phyloP scores from a whole-genome alignment of 257 asterid species.

The Paraleonurus japonicus region DNA sequence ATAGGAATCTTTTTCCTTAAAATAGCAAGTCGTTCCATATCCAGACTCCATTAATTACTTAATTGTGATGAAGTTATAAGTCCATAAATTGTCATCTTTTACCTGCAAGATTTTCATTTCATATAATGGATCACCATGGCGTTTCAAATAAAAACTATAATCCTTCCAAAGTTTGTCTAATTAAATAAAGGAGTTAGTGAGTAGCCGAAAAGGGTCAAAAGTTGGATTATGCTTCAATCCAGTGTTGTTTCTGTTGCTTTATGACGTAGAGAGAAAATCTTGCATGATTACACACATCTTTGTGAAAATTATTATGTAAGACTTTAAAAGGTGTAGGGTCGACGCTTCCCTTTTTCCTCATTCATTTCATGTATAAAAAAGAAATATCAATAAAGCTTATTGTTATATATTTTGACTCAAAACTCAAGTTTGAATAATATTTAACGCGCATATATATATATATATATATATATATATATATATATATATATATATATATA shows the following conservation, averaged over 20 bases:
- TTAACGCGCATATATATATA: not conserved
- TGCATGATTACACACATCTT: constrained; percentile 36
- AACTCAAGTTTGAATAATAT: not conserved
- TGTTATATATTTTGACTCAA: not conserved
- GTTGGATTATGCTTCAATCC: constrained; percentile 36
- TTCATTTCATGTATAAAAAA: not conserved
- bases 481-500: not conserved
- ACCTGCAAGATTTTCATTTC: not conserved
- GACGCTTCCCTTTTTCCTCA: constrained; percentile 22
- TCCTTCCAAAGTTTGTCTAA: not conserved
- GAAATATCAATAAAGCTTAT: constrained; percentile 1
- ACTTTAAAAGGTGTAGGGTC: constrained; percentile 66
- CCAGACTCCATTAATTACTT: not conserved
- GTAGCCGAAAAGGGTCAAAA: constrained; percentile 30
- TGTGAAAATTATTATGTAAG: constrained; percentile 26
- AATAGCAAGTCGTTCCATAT: not conserved
- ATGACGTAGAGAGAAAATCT: constrained; percentile 34
- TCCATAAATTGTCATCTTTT: not conserved
- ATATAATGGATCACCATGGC: not conserved
- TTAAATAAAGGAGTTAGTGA: constrained; percentile 12
- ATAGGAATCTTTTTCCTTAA: constrained; percentile 17
- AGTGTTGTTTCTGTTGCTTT: constrained; percentile 44
- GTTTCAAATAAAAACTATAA: not conserved
- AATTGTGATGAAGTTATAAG: constrained; percentile 3
- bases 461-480: too few species aligned